Base-by-base conservation (phyloP, 2,329 filamentous ascomycete genomes). In the Arachnomyces sp. region DNA sequence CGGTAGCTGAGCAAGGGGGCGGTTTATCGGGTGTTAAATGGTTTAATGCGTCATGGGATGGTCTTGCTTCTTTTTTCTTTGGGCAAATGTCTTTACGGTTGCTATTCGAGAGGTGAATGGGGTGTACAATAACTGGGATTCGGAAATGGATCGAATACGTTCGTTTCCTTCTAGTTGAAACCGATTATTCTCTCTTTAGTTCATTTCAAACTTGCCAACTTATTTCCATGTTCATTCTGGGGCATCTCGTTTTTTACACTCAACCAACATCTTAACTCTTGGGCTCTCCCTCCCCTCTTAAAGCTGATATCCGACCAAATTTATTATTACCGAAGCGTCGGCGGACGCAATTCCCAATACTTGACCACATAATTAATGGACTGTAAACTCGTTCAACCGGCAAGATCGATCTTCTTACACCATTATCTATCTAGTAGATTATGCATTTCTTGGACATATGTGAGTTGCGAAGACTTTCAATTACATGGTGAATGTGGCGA, bases 1-100 rank as follows among this genome's bases (percentile, higher is more conserved):
- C 57, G 51, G 54, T 56, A 62, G 56, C 56, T 64, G 56, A 59
- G 62, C 65, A 65, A 46, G 44, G 43, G 47, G 38, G 62, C 58
- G 58, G 62, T 59, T 63, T 63, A 60, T 56, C 56, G 64, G 64
- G 63, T 67, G 64, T 61, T 61, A 55, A 53, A 61, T 60, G 56
- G 60, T 63, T 62, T 68, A 66, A 67, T 66, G 64, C 57, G 62
- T 68, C 58, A 68, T 65, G 67, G 67, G 66, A 67, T 62, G 64
- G 65, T 59, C 59, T 63, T 55, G 53, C 60, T 60, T 58, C 51
- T 52, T 57, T 61, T 60, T 51, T 54, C 55, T 55, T 59, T 56
- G 57, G 54, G 57, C 56, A 56, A 56, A 54, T 59, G 54, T 55
- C 58, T 60, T 60, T 59, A 65, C 58, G 65, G 60, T 61, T 63